These are phyloP conservation scores for Colletotrichum kahawae DNA, from an alignment of 2,329 filamentous ascomycete genomes.

Conservation along the genomic window DNA sequence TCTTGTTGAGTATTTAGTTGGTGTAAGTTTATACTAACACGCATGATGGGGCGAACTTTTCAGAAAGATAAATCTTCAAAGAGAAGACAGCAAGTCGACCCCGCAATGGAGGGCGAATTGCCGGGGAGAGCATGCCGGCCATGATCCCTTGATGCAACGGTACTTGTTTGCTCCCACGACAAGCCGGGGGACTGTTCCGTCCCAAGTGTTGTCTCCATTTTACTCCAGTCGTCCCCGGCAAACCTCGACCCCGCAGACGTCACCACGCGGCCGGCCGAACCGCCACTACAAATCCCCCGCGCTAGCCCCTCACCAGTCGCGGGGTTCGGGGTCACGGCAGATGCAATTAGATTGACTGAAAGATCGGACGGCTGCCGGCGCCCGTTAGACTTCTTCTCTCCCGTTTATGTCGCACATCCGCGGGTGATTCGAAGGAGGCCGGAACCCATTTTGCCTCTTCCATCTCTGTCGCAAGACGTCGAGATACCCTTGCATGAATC, in stretches of 20 bases:
- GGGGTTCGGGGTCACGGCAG: constrained; percentile 1
- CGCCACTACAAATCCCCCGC: background rate
- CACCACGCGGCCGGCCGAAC: background rate
- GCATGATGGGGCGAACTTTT: background rate
- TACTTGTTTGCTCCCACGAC: background rate
- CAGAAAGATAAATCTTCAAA: background rate
- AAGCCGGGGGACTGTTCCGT: background rate
- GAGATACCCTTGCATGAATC: background rate
- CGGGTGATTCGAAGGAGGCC: background rate
- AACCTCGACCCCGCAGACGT: constrained; percentile 10
- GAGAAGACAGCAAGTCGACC: background rate
- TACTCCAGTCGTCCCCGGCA: background rate
- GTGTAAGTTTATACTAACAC: background rate
- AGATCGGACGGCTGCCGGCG: background rate
- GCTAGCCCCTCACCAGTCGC: background rate
- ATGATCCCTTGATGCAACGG: background rate
- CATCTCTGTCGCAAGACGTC: background rate
- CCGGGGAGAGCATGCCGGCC: background rate
- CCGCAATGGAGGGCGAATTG: background rate
- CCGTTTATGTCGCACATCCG: background rate
- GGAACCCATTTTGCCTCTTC: background rate
- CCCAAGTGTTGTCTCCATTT: background rate
- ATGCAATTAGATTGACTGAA: background rate
- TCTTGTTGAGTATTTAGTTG: background rate
- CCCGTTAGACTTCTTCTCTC: background rate